Base-by-base conservation (phyloP, 2,329 filamentous ascomycete species). In the Hypoxylon sp. region DNA sequence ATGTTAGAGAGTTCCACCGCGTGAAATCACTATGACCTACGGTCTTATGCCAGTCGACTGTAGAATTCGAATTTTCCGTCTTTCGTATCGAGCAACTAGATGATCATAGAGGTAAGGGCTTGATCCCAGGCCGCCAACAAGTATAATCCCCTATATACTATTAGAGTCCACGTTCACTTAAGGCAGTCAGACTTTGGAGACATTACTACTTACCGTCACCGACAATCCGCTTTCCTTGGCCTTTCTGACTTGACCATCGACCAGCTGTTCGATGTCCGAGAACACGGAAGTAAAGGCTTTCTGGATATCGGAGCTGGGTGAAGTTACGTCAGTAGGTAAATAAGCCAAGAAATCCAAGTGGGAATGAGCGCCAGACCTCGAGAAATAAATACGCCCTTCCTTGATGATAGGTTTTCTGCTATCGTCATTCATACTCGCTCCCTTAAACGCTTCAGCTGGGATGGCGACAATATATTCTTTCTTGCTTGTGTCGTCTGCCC, bases 101-200 rank as follows among this genome's bases (percentile, higher is more conserved):
- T 53, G 50, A 5, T 61, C 58, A 3, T 63, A 29, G 0, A 70
- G 19, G 46, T 67, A 69, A 1, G 61, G 61, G 25, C 57, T 63
- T 32, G 58, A 37, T 37, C 69, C 64, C 14, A 71, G 63, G 1
- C 69, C 69, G 5, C 69, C 69, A 1, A 71, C 69, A 3, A 71
- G 67, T 25, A 71, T 62, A 9, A 71, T 53, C 0, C 68, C 66
- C 45, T 37, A 37, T 14, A 7, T 30, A 14, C 12, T 29, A 34
- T 51, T 14, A n/a, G n/a, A 60, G 12, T 14, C n/a, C 6, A 7
- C n/a, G 16, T 6, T 39, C n/a, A n/a, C 34, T 39, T 39, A 39
- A 16, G 6, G 3, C 16, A n/a, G 34, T 16, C 34, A 7, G 8
- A n/a, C 2, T 7, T 16, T 39, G 34, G n/a, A 8, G 5, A 39